phyloP scores from a whole-genome alignment of 2,329 filamentous ascomycete species.

The Monosporascus sp. region DNA sequence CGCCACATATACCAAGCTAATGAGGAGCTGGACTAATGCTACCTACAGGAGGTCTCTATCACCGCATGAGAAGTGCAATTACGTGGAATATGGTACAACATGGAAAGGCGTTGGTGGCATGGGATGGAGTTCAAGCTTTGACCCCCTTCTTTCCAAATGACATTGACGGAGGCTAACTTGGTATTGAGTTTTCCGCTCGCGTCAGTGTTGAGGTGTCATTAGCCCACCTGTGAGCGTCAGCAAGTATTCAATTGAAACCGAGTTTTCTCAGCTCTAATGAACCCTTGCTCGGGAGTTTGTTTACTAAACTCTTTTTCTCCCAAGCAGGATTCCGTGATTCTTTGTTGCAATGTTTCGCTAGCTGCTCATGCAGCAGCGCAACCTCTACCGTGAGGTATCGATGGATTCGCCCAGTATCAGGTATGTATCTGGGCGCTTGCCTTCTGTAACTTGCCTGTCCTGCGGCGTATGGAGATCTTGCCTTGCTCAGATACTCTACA shows the following conservation, averaged over 20 bases:
- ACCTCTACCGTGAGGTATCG: not conserved
- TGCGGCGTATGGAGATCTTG: not conserved
- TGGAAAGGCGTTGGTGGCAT: conserved; percentile 12
- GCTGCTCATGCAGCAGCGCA: not conserved
- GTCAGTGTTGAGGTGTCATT: conserved; percentile 2
- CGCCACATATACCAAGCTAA: conserved; percentile 80
- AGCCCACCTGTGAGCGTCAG: not conserved
- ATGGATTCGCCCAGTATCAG: not conserved
- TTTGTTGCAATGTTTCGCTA: not conserved
- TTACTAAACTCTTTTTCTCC: not conserved
- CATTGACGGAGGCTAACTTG: conserved; percentile 29
- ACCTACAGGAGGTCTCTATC: conserved; percentile 18
- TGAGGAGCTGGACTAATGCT: conserved; percentile 63
- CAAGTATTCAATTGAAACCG: not conserved
- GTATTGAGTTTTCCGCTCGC: conserved; percentile 16
- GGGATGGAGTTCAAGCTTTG: conserved; percentile 25
- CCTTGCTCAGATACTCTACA: conserved; percentile 13
- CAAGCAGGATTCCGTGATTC: not conserved
- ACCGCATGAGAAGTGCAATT: conserved; percentile 6
- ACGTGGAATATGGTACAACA: conserved; percentile 3
- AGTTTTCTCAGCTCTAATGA: not conserved
- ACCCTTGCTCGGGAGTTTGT: not conserved
- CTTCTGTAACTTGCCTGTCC: not conserved
- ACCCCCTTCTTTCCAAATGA: conserved; percentile 22
- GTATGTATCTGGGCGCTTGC: not conserved